Conservation (phyloP, 768 basidiomycete species). For the Coprinopsis marcescibilis region DNA sequence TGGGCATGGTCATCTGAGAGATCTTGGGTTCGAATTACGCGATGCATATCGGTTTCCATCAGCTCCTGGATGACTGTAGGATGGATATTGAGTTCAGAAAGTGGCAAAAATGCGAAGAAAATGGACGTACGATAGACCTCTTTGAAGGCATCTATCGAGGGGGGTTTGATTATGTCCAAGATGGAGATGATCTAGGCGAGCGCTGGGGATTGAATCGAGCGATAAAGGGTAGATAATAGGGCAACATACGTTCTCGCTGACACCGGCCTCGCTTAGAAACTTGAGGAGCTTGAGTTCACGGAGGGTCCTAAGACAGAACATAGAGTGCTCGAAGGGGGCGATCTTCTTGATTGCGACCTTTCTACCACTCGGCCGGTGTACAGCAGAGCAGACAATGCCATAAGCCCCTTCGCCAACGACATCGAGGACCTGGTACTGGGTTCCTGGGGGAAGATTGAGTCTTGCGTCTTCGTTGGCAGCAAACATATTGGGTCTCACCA, state of each 20-base stretch:
- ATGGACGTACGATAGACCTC: slow-evolving; percentile 57
- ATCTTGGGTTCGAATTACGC: slow-evolving; percentile 92
- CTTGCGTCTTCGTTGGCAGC: slow-evolving; percentile 7
- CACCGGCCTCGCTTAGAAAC: slow-evolving; percentile 81
- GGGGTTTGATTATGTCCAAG: slow-evolving; percentile 86
- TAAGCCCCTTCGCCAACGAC: slow-evolving; percentile 91
- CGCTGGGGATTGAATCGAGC: slow-evolving; percentile 13
- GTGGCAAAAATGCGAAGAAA: not conserved
- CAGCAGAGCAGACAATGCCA: slow-evolving; percentile 91
- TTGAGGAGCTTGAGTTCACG: slow-evolving; percentile 82
- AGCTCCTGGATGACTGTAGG: slow-evolving; percentile 66
- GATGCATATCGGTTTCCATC: slow-evolving; percentile 92
- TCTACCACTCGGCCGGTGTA: slow-evolving; percentile 79
- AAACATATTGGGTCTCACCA: slow-evolving; percentile 34
- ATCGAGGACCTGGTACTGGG: slow-evolving; percentile 80
- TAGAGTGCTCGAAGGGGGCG: slow-evolving; percentile 90
- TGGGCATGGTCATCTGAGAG: slow-evolving; percentile 94
- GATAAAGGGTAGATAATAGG: not conserved
- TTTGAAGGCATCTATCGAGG: slow-evolving; percentile 68
- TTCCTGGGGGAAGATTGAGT: slow-evolving; percentile 35
- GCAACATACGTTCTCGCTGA: slow-evolving; percentile 74
- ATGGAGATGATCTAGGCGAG: slow-evolving; percentile 75
- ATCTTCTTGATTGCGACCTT: slow-evolving; percentile 98
- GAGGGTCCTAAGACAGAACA: slow-evolving; percentile 90
- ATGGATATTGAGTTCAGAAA: slow-evolving; percentile 16